Evolutionary conservation across 805 yeast genomes (phyloP), one percentile per base, ranked within the genome.

Genomic region (Candida arabinofermentans): DNA sequence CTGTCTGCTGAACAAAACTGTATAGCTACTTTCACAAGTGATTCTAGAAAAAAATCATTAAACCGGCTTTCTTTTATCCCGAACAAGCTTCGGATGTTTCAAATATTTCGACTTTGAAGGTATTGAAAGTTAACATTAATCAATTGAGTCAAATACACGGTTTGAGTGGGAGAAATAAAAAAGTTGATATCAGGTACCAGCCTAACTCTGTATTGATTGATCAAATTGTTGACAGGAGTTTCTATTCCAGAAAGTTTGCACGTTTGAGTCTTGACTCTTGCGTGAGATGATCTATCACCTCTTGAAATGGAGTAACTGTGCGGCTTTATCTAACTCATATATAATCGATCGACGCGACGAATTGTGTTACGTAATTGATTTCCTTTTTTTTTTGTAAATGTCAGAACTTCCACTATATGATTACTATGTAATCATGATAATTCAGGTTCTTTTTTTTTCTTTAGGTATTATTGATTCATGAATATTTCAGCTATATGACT

Each of bases 41-140:
- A 38, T 6, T 41, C 24, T 13, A 35, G 24, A 21, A 68, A 65
- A 34, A 10, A 34, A 5, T 57, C 53, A 23, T 55, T 71, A 50
- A 72, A 67, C 49, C 69, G 68, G 48, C 47, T 71, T 31, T 43
- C 59, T 13, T 30, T 74, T 19, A 69, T 66, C 40, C 59, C 61
- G 47, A 74, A 74, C 49, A 50, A 58, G 7, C 48, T 75, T 49
- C 74, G 18, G 62, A 69, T 39, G 47, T 73, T 14, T 47, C 47
- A 1, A 32, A 47, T 8, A 67, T 62, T 40, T 72, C 75, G 0
- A 55, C 46, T 24, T 61, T 77, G 46, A 59, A 76, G 36, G 67
- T 65, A 4, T 54, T 77, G 29, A 59, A 74, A 31, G 51, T 73
- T 13, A 80, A 76, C 49, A 72, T 76, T 4, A 61, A 59, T 44